These are phyloP conservation scores for Magnolia changhungtana DNA, from an alignment of 164 flowering plant genomes.

Conservation along the genomic window DNA sequence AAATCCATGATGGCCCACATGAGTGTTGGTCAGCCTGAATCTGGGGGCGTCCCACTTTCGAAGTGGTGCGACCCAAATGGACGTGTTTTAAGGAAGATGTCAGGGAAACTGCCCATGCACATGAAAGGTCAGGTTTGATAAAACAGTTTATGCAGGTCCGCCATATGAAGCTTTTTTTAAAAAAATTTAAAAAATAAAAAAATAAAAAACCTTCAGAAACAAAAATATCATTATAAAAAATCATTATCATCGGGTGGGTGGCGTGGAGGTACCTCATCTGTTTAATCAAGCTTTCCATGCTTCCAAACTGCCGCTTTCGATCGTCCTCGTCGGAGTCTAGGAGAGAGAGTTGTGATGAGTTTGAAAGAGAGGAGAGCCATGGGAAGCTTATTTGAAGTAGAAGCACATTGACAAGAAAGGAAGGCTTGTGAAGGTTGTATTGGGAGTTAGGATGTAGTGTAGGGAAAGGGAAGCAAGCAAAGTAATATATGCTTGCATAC, in stretches of 20 bases:
- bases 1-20: too few relatives aligned
- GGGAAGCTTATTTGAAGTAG: constrained; percentile 18
- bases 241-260: neutral
- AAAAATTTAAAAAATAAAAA: too few relatives aligned
- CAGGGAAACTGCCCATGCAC: too few relatives aligned
- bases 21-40: too few relatives aligned
- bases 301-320: neutral
- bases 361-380: neutral
- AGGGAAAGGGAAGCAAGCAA: constrained; percentile 25
- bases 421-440: constrained; percentile 13
- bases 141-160: too few relatives aligned
- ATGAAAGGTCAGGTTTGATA: too few relatives aligned
- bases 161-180: too few relatives aligned
- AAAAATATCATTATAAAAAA: neutral
- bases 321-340: neutral
- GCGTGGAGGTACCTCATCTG: constrained; percentile 35
- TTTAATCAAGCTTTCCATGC: constrained; percentile 26
- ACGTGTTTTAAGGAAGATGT: too few relatives aligned
- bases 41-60: too few relatives aligned
- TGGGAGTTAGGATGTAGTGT: neutral
- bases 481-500: constrained; percentile 31
- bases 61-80: too few relatives aligned
- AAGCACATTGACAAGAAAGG: neutral
- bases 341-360: neutral
- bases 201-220: neutral